Conservation (phyloP, 2,329 filamentous ascomycete species). For the Canariomyces notabilis region DNA sequence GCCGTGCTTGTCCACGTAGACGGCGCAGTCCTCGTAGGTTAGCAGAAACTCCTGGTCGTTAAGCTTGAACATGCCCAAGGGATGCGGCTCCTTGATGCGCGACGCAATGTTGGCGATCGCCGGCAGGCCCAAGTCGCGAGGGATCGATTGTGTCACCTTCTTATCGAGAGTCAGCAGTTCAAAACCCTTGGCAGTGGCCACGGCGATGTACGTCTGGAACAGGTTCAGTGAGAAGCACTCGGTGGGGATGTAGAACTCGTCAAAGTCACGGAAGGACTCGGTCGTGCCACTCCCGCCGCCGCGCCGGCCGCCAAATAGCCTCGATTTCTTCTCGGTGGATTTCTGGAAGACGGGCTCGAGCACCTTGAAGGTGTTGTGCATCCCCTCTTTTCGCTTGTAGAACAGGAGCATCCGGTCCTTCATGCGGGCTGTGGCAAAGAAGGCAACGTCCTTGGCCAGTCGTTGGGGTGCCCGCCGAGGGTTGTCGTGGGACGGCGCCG, state of each 20-base stretch:
- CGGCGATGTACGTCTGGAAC: conserved; percentile 90
- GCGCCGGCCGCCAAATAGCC: conserved; percentile 57
- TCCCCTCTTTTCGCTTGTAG: conserved; percentile 91
- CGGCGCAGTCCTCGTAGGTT: conserved; percentile 91
- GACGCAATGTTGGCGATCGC: conserved; percentile 80
- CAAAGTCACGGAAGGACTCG: conserved; percentile 95
- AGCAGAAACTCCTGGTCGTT: conserved; percentile 89
- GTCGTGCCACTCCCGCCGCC: conserved; percentile 62
- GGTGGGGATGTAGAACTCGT: conserved; percentile 96
- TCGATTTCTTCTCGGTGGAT: conserved; percentile 74
- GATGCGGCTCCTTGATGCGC: conserved; percentile 75
- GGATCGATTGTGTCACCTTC: conserved; percentile 91
- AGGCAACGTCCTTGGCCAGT: conserved; percentile 87
- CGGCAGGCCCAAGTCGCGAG: conserved; percentile 67
- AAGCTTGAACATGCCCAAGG: conserved; percentile 93
- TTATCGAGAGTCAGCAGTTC: conserved; percentile 96
- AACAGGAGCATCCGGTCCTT: conserved; percentile 93
- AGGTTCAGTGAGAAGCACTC: conserved; percentile 95
- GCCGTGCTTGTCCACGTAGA: conserved; percentile 97
- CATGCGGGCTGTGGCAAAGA: conserved; percentile 94
- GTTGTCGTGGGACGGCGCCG: conserved; percentile 62
- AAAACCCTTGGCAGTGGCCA: conserved; percentile 85
- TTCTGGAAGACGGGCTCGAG: conserved; percentile 95
- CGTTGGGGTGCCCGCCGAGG: conserved; percentile 84
- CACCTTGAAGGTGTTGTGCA: conserved; percentile 94